These are phyloP conservation scores for Debaryomyces fabryi DNA, from an alignment of 1,139 yeast species.

Conservation along the genomic window DNA sequence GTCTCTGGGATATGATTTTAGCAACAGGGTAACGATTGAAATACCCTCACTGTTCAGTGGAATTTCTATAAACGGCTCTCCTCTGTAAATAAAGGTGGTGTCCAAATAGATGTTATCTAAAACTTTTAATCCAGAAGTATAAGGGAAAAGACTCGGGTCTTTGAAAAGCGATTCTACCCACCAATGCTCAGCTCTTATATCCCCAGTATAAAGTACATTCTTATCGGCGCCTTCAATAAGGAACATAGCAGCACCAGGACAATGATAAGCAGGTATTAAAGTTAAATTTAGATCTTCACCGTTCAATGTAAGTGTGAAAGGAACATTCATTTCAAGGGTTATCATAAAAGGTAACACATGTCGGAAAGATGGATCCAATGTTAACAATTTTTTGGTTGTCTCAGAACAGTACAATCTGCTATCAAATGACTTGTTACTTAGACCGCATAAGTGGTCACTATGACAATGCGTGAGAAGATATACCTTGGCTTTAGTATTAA, in stretches of 20 bases:
- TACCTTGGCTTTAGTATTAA: constrained; percentile 31
- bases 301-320: constrained; percentile 21
- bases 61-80: constrained; percentile 51
- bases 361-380: constrained; percentile 25
- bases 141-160: constrained; percentile 49
- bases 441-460: constrained; percentile 57
- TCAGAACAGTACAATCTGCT: constrained; percentile 54
- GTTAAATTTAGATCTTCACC: constrained; percentile 23
- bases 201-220: constrained; percentile 59
- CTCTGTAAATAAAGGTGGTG: constrained; percentile 56
- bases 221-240: constrained; percentile 40
- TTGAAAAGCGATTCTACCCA: constrained; percentile 44
- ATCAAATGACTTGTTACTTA: constrained; percentile 39
- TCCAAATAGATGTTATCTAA: constrained; percentile 58
- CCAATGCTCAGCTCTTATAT: constrained; percentile 60
- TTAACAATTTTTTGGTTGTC: constrained; percentile 43
- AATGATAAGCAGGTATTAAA: constrained; percentile 53
- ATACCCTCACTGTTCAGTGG: constrained; percentile 48
- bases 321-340: constrained; percentile 27
- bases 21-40: constrained; percentile 29
- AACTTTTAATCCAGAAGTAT: constrained; percentile 31
- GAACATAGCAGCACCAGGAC: constrained; percentile 66
- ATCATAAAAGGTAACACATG: constrained; percentile 25
- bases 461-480: constrained; percentile 59
- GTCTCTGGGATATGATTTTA: constrained; percentile 46